Percentiles rank a stretch among this genome's conserved stretches.
phyloP scores from a whole-genome alignment of 495 filamentous ascomycete species.

The Neurospora sp. region DNA sequence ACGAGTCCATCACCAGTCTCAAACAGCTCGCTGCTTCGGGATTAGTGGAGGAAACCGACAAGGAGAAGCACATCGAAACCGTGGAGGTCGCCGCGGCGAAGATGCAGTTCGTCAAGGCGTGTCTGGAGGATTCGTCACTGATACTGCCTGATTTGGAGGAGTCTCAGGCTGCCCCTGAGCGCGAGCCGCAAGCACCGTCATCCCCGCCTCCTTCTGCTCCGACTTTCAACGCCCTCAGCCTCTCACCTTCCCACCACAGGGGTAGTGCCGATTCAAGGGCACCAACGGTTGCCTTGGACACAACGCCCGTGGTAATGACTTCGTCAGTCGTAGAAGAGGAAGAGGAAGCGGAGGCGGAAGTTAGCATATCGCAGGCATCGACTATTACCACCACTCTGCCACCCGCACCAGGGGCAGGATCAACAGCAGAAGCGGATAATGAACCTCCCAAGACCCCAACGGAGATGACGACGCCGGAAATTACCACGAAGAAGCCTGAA shows the following conservation, averaged over 20 bases:
- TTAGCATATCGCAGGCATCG: neutral
- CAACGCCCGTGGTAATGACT: slow-evolving; percentile 20
- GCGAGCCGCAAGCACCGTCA: neutral
- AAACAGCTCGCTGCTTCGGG: slow-evolving; percentile 35
- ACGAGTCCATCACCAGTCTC: slow-evolving; percentile 59
- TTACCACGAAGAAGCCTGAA: slow-evolving; percentile 15
- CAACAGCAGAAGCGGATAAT: neutral
- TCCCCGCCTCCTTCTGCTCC: neutral
- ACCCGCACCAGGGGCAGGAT: slow-evolving; percentile 5
- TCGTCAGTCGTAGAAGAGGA: slow-evolving; percentile 19
- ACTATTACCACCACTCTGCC: neutral
- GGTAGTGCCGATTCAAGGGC: slow-evolving; percentile 3
- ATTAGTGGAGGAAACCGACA: slow-evolving; percentile 15
- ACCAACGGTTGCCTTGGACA: slow-evolving; percentile 25
- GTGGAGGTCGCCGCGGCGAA: slow-evolving; percentile 60
- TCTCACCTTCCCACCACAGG: slow-evolving; percentile 13
- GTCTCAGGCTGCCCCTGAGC: neutral
- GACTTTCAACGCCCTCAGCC: neutral
- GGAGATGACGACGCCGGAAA: neutral
- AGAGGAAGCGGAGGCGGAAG: neutral
- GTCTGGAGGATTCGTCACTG: slow-evolving; percentile 56
- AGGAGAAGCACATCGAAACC: slow-evolving; percentile 28
- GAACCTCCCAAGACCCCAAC: neutral
- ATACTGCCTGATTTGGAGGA: slow-evolving; percentile 40
- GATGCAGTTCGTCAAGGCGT: slow-evolving; percentile 68